Evolutionary conservation across 805 yeast species (phyloP).

Genomic region (Candida piceae): DNA sequence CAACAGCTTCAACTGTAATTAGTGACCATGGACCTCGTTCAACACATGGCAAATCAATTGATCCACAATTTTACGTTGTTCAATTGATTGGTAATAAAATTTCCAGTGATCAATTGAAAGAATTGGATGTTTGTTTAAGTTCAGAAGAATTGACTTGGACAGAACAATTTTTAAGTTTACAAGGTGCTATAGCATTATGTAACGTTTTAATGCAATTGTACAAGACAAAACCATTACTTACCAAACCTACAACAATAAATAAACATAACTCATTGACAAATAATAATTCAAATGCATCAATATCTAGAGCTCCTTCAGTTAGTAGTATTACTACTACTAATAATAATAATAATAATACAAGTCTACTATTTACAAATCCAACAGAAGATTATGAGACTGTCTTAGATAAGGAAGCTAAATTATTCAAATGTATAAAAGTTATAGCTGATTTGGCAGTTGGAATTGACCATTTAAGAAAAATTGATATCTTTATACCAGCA

Average conservation of each 20-base stretch:
- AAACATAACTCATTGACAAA: background rate
- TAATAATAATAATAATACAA: too few relatives aligned
- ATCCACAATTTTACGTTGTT: constrained; percentile 77
- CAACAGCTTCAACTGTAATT: constrained; percentile 11
- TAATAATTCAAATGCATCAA: background rate
- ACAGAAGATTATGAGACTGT: constrained; percentile 28
- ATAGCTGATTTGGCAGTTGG: constrained; percentile 68
- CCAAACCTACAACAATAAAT: background rate
- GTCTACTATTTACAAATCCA: constrained; percentile 25
- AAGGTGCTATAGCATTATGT: constrained; percentile 86
- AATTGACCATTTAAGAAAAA: constrained; percentile 57
- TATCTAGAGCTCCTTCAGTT: background rate
- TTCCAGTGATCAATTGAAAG: constrained; percentile 65
- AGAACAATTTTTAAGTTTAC: constrained; percentile 67
- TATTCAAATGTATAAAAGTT: constrained; percentile 78
- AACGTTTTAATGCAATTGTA: constrained; percentile 48
- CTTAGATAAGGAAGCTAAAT: constrained; percentile 66
- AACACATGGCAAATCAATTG: constrained; percentile 15
- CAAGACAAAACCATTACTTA: constrained; percentile 28
- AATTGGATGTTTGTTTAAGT: constrained; percentile 85
- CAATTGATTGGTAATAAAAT: constrained; percentile 66
- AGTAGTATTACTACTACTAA: too few relatives aligned
- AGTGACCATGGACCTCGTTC: constrained; percentile 6
- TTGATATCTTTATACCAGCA: constrained; percentile 56
- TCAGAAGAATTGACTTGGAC: constrained; percentile 83